Conservation (phyloP, 108 stramenopile species). For the Aurantiochytrium sp. region DNA sequence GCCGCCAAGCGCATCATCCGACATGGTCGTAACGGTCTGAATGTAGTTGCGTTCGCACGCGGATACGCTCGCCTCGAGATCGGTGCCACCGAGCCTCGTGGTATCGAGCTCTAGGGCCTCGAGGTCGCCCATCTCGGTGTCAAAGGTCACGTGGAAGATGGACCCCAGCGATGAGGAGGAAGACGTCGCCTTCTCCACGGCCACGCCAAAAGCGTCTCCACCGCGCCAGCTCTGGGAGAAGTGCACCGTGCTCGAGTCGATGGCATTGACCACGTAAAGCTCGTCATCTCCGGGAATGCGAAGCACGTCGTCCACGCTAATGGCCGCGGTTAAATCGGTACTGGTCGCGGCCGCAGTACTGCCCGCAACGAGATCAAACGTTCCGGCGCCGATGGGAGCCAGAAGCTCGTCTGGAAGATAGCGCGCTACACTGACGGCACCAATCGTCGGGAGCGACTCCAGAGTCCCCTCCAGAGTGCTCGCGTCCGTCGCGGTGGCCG, state of each 20-base stretch:
- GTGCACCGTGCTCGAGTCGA: neutral
- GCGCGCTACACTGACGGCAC: neutral
- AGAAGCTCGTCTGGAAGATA: neutral
- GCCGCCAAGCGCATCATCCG: neutral
- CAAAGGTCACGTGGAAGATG: neutral
- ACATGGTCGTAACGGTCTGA: neutral
- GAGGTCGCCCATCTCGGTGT: constrained; percentile 2
- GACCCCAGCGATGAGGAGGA: neutral
- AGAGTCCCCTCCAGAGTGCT: neutral
- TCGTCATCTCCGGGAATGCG: constrained; percentile 25
- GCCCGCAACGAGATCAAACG: neutral
- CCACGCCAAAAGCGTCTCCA: neutral
- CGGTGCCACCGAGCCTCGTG: neutral
- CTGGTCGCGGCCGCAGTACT: neutral
- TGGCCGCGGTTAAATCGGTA: neutral
- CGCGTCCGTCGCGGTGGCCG: neutral
- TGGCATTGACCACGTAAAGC: neutral
- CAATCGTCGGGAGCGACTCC: neutral
- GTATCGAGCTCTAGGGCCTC: neutral
- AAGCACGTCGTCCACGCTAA: neutral
- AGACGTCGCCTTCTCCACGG: neutral
- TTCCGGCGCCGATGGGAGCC: neutral
- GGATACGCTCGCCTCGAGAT: neutral
- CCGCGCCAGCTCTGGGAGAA: neutral
- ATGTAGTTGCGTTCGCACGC: neutral